Percentiles rank a stretch among this genome's conserved stretches.
phyloP scores from a whole-genome alignment of 345 rosid species.

The Cardamine chenopodiifolia region DNA sequence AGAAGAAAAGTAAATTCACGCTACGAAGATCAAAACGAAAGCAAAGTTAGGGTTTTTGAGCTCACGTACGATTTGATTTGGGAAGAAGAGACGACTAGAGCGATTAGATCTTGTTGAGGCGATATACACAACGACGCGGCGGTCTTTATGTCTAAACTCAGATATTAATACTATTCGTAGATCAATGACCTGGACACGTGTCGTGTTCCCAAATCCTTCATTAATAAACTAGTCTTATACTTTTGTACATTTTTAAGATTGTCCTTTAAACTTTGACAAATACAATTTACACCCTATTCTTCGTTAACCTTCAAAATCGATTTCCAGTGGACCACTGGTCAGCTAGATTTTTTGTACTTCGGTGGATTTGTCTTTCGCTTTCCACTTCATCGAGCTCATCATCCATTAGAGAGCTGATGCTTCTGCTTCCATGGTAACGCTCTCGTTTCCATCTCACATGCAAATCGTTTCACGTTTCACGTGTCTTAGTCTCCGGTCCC shows the following conservation, averaged over 20 bases:
- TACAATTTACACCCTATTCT: background rate
- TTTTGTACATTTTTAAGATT: background rate
- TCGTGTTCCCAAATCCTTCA: background rate
- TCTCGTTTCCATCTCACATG: conserved; percentile 64
- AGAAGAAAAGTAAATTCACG: background rate
- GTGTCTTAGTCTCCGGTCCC: conserved; percentile 43
- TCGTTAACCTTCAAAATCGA: background rate
- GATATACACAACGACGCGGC: conserved; percentile 40
- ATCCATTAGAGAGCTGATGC: conserved; percentile 13
- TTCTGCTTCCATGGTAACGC: conserved; percentile 52
- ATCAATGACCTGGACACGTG: conserved; percentile 36
- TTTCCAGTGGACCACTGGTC: conserved; percentile 19
- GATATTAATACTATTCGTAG: conserved; percentile 14
- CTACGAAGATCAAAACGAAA: background rate
- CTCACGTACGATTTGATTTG: conserved; percentile 17
- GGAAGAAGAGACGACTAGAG: conserved; percentile 28
- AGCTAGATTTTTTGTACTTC: background rate
- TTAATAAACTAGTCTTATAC: background rate
- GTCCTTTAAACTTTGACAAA: background rate
- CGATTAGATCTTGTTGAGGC: conserved; percentile 41
- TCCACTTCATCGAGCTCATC: conserved; percentile 15
- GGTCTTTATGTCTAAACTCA: conserved; percentile 27
- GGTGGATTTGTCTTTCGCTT: conserved; percentile 6
- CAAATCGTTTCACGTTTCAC: conserved; percentile 55
- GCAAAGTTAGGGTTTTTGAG: conserved; percentile 25